phyloP scores from a whole-genome alignment of 1,284 basidiomycete species.

The Ceratobasidium sp. region DNA sequence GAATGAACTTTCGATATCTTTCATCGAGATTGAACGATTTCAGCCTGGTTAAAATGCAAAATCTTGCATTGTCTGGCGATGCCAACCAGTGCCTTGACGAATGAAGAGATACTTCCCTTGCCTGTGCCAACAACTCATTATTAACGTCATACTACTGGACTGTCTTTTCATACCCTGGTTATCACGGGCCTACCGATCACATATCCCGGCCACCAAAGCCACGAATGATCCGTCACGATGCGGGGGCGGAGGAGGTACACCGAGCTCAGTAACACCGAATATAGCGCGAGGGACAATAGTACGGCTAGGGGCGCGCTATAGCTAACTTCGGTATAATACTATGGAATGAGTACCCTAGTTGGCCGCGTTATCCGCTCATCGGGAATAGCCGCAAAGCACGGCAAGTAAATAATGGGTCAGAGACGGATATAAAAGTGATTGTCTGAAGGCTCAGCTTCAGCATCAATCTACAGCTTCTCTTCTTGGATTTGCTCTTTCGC shows the following conservation, averaged over 20 bases:
- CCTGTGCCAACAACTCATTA: not conserved
- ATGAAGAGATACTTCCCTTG: too few relatives aligned
- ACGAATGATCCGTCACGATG: not conserved
- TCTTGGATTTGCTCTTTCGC: not conserved
- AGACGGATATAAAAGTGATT: constrained; percentile 1
- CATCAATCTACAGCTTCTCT: not conserved
- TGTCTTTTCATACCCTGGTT: not conserved
- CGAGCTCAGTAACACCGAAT: not conserved
- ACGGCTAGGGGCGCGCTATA: not conserved
- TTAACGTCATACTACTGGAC: not conserved
- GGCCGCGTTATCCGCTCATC: constrained; percentile 23
- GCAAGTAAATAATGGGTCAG: not conserved
- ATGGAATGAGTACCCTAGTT: not conserved
- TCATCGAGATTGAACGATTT: not conserved
- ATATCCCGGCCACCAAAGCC: not conserved
- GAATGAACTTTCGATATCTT: not conserved
- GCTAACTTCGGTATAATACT: not conserved
- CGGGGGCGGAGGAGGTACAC: not conserved
- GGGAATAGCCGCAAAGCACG: not conserved
- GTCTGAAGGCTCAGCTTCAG: not conserved
- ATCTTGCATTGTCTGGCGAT: too few relatives aligned
- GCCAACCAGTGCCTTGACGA: too few relatives aligned
- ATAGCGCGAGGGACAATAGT: not conserved
- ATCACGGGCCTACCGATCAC: not conserved
- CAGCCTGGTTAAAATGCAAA: not conserved